A percentile compares a stretch with the other conserved stretches of the same genome.
Evolutionary conservation across 1,284 basidiomycete genomes (phyloP).

Genomic region (Moesziomyces sp.): DNA sequence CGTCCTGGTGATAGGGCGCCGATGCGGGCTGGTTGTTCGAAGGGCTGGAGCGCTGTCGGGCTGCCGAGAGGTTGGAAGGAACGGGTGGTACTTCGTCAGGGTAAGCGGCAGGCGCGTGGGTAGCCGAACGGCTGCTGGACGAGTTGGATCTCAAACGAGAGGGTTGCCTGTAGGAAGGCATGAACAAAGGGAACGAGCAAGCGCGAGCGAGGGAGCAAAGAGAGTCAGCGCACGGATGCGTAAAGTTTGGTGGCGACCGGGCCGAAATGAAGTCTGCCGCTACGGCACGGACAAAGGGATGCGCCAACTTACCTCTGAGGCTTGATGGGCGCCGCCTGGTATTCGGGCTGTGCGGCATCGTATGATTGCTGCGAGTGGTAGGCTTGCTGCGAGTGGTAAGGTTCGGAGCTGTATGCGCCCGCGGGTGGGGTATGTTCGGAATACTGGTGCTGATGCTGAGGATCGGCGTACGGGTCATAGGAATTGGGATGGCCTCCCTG

Average conservation of each 20-base stretch:
- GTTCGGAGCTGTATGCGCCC: constrained; percentile 10
- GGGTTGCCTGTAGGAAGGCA: constrained; percentile 16
- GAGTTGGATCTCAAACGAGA: constrained; percentile 33
- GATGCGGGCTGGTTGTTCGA: background rate
- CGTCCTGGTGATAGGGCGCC: constrained; percentile 18
- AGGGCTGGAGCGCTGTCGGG: constrained; percentile 13
- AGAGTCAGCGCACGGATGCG: constrained; percentile 1
- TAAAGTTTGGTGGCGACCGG: background rate
- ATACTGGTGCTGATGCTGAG: constrained; percentile 14
- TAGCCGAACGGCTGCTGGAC: constrained; percentile 17
- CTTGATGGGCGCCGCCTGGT: constrained; percentile 30
- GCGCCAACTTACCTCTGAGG: constrained; percentile 28
- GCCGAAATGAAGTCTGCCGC: constrained; percentile 5
- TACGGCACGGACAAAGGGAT: background rate
- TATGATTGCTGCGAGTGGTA: constrained; percentile 18
- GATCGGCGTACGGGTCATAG: constrained; percentile 17
- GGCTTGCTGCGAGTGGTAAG: constrained; percentile 12
- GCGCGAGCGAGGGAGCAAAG: constrained; percentile 3
- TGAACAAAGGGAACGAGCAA: background rate
- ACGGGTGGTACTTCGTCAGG: constrained; percentile 26
- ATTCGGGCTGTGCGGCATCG: constrained; percentile 24
- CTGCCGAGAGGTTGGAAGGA: constrained; percentile 26
- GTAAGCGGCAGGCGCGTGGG: constrained; percentile 18
- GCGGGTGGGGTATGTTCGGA: constrained; percentile 9
- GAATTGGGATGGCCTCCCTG: constrained; percentile 14